Evolutionary conservation across 2,329 filamentous ascomycete genomes (phyloP).

Genomic region (Cadophora gregata): DNA sequence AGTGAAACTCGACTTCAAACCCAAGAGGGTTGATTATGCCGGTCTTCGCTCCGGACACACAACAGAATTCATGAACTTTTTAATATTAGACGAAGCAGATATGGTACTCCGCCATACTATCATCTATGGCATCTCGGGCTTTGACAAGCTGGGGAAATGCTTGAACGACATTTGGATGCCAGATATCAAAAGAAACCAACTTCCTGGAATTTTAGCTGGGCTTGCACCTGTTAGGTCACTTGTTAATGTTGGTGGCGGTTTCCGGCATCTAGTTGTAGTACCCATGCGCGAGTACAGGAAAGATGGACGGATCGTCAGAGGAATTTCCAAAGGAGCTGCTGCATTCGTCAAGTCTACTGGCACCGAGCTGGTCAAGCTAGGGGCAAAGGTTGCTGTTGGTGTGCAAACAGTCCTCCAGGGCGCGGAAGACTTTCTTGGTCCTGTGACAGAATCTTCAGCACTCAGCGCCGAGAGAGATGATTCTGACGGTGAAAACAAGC

Average conservation of each 20-base stretch:
- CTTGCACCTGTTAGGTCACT: slow-evolving; percentile 88
- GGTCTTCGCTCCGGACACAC: slow-evolving; percentile 92
- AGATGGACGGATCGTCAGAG: slow-evolving; percentile 89
- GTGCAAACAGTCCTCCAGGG: slow-evolving; percentile 92
- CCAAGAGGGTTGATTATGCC: slow-evolving; percentile 95
- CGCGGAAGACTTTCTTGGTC: slow-evolving; percentile 78
- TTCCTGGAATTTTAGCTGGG: slow-evolving; percentile 86
- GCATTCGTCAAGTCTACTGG: slow-evolving; percentile 94
- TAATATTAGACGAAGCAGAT: slow-evolving; percentile 86
- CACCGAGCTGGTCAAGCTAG: slow-evolving; percentile 90
- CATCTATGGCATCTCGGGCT: slow-evolving; percentile 88
- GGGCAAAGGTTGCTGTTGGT: slow-evolving; percentile 91
- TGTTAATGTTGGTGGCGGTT: slow-evolving; percentile 87
- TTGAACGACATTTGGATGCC: slow-evolving; percentile 97
- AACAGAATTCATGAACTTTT: slow-evolving; percentile 98
- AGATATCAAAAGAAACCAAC: slow-evolving; percentile 87
- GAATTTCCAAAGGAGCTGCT: slow-evolving; percentile 86
- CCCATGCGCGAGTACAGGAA: slow-evolving; percentile 93
- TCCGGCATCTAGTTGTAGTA: slow-evolving; percentile 85
- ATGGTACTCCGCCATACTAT: slow-evolving; percentile 89
- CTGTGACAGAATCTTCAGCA: slow-evolving; percentile 46
- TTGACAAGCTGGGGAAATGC: slow-evolving; percentile 86
- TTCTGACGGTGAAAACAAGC: slow-evolving; percentile 74
- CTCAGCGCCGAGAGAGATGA: slow-evolving; percentile 58
- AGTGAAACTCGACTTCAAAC: slow-evolving; percentile 94